Conservation (phyloP, 305 asterid genomes). For the Rubia balearica region DNA sequence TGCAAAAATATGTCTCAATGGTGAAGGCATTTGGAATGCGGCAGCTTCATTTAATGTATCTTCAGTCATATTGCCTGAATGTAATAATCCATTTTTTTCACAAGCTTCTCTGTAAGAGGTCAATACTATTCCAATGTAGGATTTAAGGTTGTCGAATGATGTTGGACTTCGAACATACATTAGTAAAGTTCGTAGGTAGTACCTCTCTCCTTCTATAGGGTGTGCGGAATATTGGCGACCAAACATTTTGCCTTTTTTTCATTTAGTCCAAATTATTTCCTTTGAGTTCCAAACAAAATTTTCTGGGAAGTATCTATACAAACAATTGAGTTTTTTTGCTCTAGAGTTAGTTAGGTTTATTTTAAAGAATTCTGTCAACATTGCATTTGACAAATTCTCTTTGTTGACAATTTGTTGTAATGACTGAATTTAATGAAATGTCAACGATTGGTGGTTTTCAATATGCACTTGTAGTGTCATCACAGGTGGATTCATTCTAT, state of each 20-base stretch:
- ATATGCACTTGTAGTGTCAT: neutral
- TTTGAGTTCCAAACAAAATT: neutral
- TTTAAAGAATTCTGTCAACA: neutral
- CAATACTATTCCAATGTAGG: neutral
- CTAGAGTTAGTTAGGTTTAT: neutral
- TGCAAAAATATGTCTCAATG: neutral
- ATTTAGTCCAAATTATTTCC: neutral
- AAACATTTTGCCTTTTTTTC: neutral
- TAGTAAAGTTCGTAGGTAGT: neutral
- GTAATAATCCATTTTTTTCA: neutral
- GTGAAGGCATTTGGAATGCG: neutral
- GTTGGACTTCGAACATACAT: neutral
- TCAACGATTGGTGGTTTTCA: fast-evolving
- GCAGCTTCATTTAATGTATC: neutral
- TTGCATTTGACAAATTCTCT: neutral
- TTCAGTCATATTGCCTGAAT: fast-evolving
- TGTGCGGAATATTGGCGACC: neutral
- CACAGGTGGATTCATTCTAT: neutral
- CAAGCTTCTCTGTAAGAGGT: neutral
- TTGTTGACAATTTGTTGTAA: neutral
- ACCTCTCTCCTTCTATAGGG: neutral
- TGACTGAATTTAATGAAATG: neutral
- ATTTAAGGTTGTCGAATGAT: neutral
- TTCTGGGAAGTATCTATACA: neutral
- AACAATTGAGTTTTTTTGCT: neutral